Base-by-base conservation (phyloP, 1,284 basidiomycete species). In the Leccinum fallax region DNA sequence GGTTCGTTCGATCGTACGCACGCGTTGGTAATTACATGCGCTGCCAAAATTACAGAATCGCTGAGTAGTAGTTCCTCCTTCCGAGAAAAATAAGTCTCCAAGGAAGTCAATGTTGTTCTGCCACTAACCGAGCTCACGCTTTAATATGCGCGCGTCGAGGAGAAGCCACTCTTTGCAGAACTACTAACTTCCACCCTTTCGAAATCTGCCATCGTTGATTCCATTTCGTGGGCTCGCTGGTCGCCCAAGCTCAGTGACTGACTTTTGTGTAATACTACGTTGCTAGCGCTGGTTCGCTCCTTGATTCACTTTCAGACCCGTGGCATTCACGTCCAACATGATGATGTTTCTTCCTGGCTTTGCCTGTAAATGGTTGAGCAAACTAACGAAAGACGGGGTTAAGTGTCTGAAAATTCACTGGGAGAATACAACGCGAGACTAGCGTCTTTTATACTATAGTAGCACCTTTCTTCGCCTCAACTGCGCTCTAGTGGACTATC, bases 321-420 rank as follows among this genome's bases (percentile, higher is more conserved):
- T 58, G 52, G 26, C 32, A 55, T 59, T 55, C 34, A 60, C 38
- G n/a, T 52, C 57, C 46, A 64, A 10, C 59, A 75, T 70, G 60
- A 75, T 71, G 66, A 75, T 71, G 66, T 79, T 83, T 73, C 71
- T 83, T 61, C 81, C 81, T 61, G 77, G 80, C 71, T 81, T 81
- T 67, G 80, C 80, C 57, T 78, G 83, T 83, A 66, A 71, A 81
- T 79, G n/a, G 19, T 36, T n/a, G 21, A 26, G 24, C 24, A 26
- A 26, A 26, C 26, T 6, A 26, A 26, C 26, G 26, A 26, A 26
- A 26, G 26, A 26, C 26, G 26, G 26, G 26, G 26, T 26, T 26
- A 26, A 26, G 26, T 26, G 26, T 26, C 26, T 26, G 26, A 26
- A 26, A 6, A 26, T 26, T 26, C 26, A 26, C 26, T 26, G 26